These are phyloP conservation scores for Asterophora lycoperdoides DNA, from an alignment of 768 basidiomycete genomes.

Conservation along the genomic window DNA sequence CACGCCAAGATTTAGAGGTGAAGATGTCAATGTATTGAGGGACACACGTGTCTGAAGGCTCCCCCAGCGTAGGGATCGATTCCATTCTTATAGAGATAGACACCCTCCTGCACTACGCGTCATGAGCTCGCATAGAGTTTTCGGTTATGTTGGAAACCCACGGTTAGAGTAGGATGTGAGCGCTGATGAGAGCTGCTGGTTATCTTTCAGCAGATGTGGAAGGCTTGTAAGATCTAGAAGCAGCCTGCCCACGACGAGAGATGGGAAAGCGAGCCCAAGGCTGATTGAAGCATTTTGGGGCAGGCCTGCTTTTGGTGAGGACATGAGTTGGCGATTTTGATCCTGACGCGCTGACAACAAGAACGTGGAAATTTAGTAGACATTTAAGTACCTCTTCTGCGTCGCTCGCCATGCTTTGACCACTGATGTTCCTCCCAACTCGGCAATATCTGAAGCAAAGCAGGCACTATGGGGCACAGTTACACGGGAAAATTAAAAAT, in stretches of 20 bases:
- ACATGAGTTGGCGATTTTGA: conserved; percentile 10
- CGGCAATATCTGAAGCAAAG: no score
- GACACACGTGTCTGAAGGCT: conserved; percentile 76
- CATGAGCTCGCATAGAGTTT: conserved; percentile 9
- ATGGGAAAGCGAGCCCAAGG: conserved; percentile 29
- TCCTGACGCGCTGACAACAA: not conserved
- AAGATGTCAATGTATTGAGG: not conserved
- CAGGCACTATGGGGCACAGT: no score
- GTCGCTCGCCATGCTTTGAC: no score
- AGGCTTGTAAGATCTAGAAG: conserved; percentile 49
- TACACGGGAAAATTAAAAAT: not conserved
- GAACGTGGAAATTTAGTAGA: not conserved
- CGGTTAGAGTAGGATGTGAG: conserved; percentile 75
- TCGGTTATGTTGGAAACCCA: conserved; percentile 37
- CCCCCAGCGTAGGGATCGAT: conserved; percentile 87
- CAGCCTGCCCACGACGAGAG: conserved; percentile 45
- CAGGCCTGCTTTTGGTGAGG: conserved; percentile 3
- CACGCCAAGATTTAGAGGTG: not conserved
- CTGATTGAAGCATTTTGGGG: not conserved
- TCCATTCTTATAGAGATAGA: conserved; percentile 74
- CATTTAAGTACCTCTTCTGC: no score
- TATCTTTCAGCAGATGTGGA: conserved; percentile 50
- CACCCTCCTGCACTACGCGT: conserved; percentile 77
- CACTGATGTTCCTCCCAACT: no score
- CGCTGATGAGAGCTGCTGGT: conserved; percentile 78